Evolutionary conservation across 352 stramenopile species (phyloP), one percentile per base, ranked within the genome.

Genomic region (Globisporangium ultimum): DNA sequence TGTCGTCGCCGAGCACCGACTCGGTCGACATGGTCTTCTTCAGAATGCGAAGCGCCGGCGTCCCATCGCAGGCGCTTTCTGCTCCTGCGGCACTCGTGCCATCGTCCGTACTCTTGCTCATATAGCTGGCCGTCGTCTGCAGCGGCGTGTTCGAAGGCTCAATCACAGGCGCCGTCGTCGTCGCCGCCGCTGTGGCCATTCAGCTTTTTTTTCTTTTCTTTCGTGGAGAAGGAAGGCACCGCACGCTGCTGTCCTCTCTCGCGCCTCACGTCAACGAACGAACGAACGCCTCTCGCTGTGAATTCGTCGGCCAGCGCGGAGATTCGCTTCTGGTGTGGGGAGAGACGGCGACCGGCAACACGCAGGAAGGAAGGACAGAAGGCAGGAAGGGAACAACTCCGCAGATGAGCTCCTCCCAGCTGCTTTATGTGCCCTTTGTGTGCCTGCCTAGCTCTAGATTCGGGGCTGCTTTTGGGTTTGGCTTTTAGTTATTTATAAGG

Each of bases 11-110:
- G 18, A 60, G 52, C 48, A 66, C 59, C 53, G 63, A 66, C 17
- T 63, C 53, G n/a, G 59, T 56, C n/a, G 63, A 70, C 53, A 53
- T 55, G 13, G 59, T 55, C 48, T 70, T 70, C 20, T 53, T 53
- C 3, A 70, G 53, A 18, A 36, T 34, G 14, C 48, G 48, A 21
- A 57, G 24, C 40, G 12, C 55, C 28, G 28, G 12, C 32, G 12
- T 32, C 22, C 34, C 15, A 24, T 46, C 46, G 36, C 10, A 20
- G 36, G 17, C 10, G 28, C 18, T 50, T n/a, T n/a, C n/a, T 58
- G 40, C 40, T 24, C 47, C 52, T 28, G 52, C 41, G 28, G 24
- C 38, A 22, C 15, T n/a, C 22, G 34, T 18, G 22, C 45, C 48
- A 28, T 36, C 38, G 34, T 18, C 22, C 17, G 13, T 22, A 12